A percentile compares a stretch with the other conserved stretches of the same genome.
These are phyloP conservation scores for Catharanthus roseus DNA, from an alignment of 257 asterid genomes.

Conservation along the genomic window DNA sequence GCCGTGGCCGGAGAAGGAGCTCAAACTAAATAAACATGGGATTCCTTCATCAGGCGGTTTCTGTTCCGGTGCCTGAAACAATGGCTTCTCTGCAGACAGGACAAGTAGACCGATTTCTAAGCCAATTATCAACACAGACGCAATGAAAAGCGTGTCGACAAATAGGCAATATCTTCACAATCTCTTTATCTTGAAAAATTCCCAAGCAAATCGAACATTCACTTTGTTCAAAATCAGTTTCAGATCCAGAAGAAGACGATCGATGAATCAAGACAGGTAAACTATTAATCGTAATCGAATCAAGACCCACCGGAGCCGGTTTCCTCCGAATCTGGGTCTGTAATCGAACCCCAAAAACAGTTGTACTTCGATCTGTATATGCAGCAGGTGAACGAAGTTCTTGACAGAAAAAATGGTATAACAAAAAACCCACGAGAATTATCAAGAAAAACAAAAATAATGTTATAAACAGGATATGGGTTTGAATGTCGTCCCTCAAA, in stretches of 20 bases:
- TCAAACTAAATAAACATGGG: neutral
- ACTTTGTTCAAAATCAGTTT: neutral
- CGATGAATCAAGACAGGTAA: conserved; percentile 16
- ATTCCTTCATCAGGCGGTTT: too few species aligned
- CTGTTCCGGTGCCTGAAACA: neutral
- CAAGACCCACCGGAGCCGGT: conserved; percentile 19
- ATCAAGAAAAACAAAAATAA: neutral
- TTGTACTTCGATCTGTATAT: too few species aligned
- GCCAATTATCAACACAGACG: conserved; percentile 27
- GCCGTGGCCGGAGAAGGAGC: neutral
- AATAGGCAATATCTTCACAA: conserved; percentile 22
- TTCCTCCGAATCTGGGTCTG: neutral
- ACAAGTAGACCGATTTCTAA: conserved; percentile 16
- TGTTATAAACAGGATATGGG: neutral
- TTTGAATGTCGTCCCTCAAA: neutral
- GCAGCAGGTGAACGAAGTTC: neutral
- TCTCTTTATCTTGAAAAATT: conserved; percentile 17
- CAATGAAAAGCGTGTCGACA: conserved; percentile 24
- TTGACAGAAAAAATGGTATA: conserved; percentile 1
- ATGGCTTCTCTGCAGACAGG: conserved; percentile 22
- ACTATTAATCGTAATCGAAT: conserved; percentile 16
- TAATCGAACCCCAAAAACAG: neutral
- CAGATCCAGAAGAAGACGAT: too few species aligned
- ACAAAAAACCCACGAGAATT: conserved; percentile 5
- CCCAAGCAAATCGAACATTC: conserved; percentile 32